phyloP scores from a whole-genome alignment of 805 yeast species.

The Wickerhamomyces alni region DNA sequence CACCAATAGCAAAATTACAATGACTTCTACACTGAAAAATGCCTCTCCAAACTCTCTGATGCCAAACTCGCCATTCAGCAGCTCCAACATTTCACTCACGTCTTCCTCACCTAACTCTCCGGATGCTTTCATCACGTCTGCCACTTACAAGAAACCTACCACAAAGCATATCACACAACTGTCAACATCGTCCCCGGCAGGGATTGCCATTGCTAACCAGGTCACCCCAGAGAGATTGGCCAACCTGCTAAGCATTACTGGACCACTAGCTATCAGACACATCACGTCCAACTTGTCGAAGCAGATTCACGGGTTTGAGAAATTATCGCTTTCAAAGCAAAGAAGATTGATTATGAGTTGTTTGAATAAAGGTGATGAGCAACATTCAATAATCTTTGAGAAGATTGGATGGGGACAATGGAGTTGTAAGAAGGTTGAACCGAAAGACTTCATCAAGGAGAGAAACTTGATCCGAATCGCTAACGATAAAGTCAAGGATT shows the following conservation, averaged over 20 bases:
- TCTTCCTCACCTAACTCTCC: constrained; percentile 19
- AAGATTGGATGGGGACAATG: constrained; percentile 99
- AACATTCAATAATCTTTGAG: constrained; percentile 60
- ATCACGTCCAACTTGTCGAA: constrained; percentile 71
- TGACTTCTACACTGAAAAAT: neutral
- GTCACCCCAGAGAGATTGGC: constrained; percentile 80
- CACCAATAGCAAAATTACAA: neutral
- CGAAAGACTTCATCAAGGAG: constrained; percentile 29
- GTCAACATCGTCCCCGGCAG: constrained; percentile 81
- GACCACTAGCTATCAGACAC: constrained; percentile 88
- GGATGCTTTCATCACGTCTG: constrained; percentile 17
- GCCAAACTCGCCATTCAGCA: constrained; percentile 21
- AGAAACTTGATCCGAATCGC: constrained; percentile 35
- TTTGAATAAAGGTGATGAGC: constrained; percentile 63
- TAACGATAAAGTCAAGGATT: constrained; percentile 40
- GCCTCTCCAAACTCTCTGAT: constrained; percentile 20
- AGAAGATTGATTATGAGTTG: constrained; percentile 87
- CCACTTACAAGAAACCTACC: constrained; percentile 22
- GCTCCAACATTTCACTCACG: constrained; percentile 13
- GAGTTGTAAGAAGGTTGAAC: constrained; percentile 61
- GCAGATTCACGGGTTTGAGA: constrained; percentile 76
- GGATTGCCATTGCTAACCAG: constrained; percentile 78
- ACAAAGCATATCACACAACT: constrained; percentile 29
- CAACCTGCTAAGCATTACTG: constrained; percentile 58
- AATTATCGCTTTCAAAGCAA: constrained; percentile 79